Base-by-base conservation (phyloP, 2,329 filamentous ascomycete genomes). In the Chalaropsis ovoidea region DNA sequence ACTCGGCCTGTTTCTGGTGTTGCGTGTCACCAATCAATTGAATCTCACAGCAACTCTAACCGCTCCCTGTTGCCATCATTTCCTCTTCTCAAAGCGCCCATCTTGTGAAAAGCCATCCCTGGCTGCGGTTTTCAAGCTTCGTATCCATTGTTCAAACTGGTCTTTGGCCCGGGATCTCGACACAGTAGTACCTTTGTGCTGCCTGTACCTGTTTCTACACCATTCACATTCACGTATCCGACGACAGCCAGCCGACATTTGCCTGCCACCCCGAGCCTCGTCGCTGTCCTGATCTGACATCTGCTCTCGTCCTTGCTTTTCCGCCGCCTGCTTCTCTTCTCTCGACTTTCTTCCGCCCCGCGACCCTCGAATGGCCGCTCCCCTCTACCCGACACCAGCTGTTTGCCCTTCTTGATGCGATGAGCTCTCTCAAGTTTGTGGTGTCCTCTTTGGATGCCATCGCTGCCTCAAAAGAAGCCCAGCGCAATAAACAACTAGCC, bases 361-460 rank as follows among this genome's bases (percentile, higher is more conserved):
- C 63, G 39, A 56, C 41, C 61, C 24, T 43, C 60, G 61, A 62
- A 62, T 63, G 47, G 60, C 60, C 39, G 17, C 41, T 45, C 17
- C 39, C 60, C 56, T 52, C 58, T 39, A n/a, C 58, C 39, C 13
- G 45, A 45, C 42, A 41, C 52, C 19, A 47, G 35, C n/a, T 52
- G 27, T 24, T 52, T 31, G 42, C 54, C 54, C 24, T 52, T 52
- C 63, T 63, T 54, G 49, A 67, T 67, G 66, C 65, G 52, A 88
- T 95, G 79, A 95, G 88, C 81, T 97, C 94, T 70, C 86, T 95
- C 72, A 92, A 96, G 72, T 99, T 99, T 75, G 90, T 99, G 72
- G 86, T 95, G 72, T 92, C 89, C 72, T 93, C 94, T 47, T 79
- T 99, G 73, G 94, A 96, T 80, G 87, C 86, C 74, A 96, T 99